Conservation (phyloP, 495 filamentous ascomycete species). For the Podospora pseudocomata region DNA sequence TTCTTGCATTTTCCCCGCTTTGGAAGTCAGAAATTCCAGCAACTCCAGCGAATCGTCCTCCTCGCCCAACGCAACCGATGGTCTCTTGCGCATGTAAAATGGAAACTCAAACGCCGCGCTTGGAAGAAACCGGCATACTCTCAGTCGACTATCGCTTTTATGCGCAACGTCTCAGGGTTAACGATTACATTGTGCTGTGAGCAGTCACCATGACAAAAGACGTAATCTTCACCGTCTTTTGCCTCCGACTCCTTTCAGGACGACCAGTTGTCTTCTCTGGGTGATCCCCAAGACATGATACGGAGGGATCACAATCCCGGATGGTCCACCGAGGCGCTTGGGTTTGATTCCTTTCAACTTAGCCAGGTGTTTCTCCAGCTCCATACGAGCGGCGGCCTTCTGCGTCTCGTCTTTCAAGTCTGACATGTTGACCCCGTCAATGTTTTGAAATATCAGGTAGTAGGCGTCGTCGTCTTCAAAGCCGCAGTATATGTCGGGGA, state of each 20-base stretch:
- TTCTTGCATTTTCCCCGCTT: neutral
- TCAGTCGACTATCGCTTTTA: constrained; percentile 18
- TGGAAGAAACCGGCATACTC: constrained; percentile 21
- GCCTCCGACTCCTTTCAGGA: neutral
- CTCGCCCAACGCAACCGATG: constrained; percentile 12
- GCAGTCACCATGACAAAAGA: constrained; percentile 19
- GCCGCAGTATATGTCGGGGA: constrained; percentile 10
- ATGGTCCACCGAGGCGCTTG: constrained; percentile 13
- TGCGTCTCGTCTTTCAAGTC: constrained; percentile 11
- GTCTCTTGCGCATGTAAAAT: constrained; percentile 12
- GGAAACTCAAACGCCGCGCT: constrained; percentile 12
- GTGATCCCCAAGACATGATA: constrained; percentile 12
- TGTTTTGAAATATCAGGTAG: constrained; percentile 15
- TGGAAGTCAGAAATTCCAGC: neutral
- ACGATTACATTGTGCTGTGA: constrained; percentile 18
- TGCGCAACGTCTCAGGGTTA: constrained; percentile 16
- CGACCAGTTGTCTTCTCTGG: constrained; percentile 11
- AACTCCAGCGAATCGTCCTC: constrained; percentile 10
- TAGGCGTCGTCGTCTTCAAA: constrained; percentile 19
- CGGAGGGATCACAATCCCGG: constrained; percentile 15
- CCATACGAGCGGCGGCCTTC: constrained; percentile 7
- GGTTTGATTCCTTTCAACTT: constrained; percentile 13
- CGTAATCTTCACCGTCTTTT: constrained; percentile 8
- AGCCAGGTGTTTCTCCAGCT: constrained; percentile 8
- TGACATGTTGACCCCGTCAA: constrained; percentile 18